Evolutionary conservation across 2,329 filamentous ascomycete genomes (phyloP), one percentile per base, ranked within the genome.

Genomic region (Aspergillus pseudoviridinutans): DNA sequence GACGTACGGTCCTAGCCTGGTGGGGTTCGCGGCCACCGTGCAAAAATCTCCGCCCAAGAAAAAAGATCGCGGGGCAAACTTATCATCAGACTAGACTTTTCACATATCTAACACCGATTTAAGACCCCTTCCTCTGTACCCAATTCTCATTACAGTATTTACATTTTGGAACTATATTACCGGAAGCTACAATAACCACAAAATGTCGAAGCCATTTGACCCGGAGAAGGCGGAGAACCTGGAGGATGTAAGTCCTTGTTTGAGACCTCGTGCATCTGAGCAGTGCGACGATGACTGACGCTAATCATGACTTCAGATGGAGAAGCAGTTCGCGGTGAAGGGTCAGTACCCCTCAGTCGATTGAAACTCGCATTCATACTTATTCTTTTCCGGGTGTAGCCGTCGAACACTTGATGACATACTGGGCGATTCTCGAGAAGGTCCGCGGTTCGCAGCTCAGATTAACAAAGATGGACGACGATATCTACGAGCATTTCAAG

Each of bases 281-380:
- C 38, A 50, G 14, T 41, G 25, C 24, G 41, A 29, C 28, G 42
- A 53, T 58, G 46, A 58, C 56, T 53, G 54, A 58, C 57, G 59
- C 71, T 76, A 54, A 71, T 61, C 29, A 55, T 55, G 32, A 6
- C 8, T 51, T 46, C 64, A 96, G 90, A 97, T 99, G 74, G 94
- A 99, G 84, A 96, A 97, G 83, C 94, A 97, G 77, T 99, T 99
- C 71, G 94, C 94, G 29, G 94, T 99, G 68, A 97, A 97, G 82
- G 89, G 90, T 91, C 69, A 49, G 66, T 59, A 50, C 27, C 35
- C 8, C 12, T 53, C 14, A 17, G 3, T 27, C 25, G 46, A 53
- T 49, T 24, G 25, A 53, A 28, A 10, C 3, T 27, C n/a, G 22
- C 32, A 22, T 9, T 47, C 20, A 50, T 50, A 49, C 59, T 61